Evolutionary conservation across 331 rosid genomes (phyloP).

Genomic region (Saraca asoca): DNA sequence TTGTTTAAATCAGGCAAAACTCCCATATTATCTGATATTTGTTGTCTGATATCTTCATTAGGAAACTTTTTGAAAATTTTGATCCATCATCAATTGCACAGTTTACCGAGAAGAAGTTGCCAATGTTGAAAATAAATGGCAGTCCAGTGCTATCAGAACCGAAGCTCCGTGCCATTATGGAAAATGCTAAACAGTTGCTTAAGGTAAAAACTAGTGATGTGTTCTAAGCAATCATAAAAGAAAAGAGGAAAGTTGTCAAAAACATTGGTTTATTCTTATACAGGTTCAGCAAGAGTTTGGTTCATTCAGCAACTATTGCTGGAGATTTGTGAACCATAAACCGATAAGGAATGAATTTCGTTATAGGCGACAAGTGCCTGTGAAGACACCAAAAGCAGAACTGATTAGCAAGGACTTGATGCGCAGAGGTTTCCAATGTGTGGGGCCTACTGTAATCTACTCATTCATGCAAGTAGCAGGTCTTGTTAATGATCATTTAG

Average conservation of each 20-base stretch:
- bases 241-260: not conserved
- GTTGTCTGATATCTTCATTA: constrained; percentile 32
- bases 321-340: constrained; percentile 82
- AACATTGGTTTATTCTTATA: constrained; percentile 12
- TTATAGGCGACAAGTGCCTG: constrained; percentile 84
- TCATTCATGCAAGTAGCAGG: constrained; percentile 93
- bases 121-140: constrained; percentile 62
- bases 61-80: constrained; percentile 73
- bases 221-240: not conserved
- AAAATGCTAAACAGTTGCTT: constrained; percentile 73
- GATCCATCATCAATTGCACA: constrained; percentile 70
- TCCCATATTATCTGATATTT: constrained; percentile 24
- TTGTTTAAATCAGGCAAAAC: not conserved
- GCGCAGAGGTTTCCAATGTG: constrained; percentile 92
- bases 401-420: constrained; percentile 85
- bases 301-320: constrained; percentile 81
- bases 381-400: constrained; percentile 84
- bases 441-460: constrained; percentile 83
- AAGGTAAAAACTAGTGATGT: constrained; percentile 53
- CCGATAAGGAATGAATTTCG: constrained; percentile 68
- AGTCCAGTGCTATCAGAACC: constrained; percentile 69
- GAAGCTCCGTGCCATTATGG: constrained; percentile 84
- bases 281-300: constrained; percentile 81
- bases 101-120: constrained; percentile 66
- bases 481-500: constrained; percentile 77